A percentile compares a stretch with the other conserved stretches of the same genome.
These are phyloP conservation scores for Macrolepiota fuliginosa DNA, from an alignment of 768 basidiomycete genomes.

Conservation along the genomic window DNA sequence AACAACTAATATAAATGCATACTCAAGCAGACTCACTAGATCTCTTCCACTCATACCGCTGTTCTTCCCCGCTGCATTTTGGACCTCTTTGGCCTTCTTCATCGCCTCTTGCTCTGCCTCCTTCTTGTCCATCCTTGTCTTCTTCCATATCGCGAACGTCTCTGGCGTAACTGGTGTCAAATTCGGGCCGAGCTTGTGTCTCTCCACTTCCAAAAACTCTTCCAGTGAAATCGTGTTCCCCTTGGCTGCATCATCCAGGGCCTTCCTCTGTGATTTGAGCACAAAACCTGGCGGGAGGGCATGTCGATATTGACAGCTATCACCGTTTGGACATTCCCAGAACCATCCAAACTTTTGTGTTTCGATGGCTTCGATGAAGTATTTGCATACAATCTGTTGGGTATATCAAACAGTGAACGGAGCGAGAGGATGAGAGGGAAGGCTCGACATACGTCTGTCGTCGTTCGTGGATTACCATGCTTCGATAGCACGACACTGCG, in stretches of 20 bases:
- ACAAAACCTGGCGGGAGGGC: conserved; percentile 96
- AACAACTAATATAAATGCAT: background rate
- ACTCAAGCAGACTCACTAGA: conserved; percentile 53
- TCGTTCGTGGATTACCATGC: conserved; percentile 86
- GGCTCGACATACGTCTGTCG: conserved; percentile 69
- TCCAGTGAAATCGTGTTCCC: conserved; percentile 88
- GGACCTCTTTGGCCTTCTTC: conserved; percentile 78
- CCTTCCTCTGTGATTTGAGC: conserved; percentile 91
- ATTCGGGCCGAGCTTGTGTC: conserved; percentile 89
- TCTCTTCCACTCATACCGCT: conserved; percentile 95
- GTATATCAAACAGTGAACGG: background rate
- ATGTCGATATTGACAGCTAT: conserved; percentile 90
- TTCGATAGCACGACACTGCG: conserved; percentile 84
- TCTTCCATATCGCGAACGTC: conserved; percentile 92
- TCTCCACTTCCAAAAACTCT: conserved; percentile 97
- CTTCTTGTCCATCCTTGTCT: conserved; percentile 94
- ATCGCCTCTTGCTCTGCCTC: conserved; percentile 80
- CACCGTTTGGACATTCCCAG: conserved; percentile 92
- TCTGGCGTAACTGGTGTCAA: conserved; percentile 94
- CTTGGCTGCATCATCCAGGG: conserved; percentile 86
- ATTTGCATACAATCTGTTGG: conserved; percentile 92
- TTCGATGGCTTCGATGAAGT: conserved; percentile 96
- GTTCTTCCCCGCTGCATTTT: conserved; percentile 84
- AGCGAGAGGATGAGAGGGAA: background rate
- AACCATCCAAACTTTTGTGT: conserved; percentile 93